A percentile compares a stretch with the other conserved stretches of the same genome.
Conservation (phyloP, 176 grass and related monocot species). For the Aegilops longissima region DNA sequence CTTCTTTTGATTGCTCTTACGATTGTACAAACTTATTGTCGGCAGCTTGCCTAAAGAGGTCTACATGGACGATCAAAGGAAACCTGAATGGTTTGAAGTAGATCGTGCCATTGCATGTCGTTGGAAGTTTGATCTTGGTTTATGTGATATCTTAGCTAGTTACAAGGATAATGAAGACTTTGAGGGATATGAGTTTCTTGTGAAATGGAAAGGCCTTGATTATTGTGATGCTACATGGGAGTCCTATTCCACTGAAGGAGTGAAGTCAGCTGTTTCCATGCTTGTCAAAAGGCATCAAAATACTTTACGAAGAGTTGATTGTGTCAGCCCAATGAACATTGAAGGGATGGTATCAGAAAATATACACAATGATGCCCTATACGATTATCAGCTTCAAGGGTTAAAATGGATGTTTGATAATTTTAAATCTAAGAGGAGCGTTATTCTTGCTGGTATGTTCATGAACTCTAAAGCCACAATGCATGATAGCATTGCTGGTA, state of each 20-base stretch:
- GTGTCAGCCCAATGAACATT: neutral
- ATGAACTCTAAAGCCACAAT: conserved; percentile 9
- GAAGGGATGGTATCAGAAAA: conserved; percentile 24
- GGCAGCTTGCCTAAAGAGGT: conserved; percentile 35
- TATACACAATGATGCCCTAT: conserved; percentile 35
- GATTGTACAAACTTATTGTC: conserved; percentile 5
- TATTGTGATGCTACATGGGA: conserved; percentile 74
- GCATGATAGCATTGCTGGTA: neutral
- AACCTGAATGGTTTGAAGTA: conserved; percentile 68
- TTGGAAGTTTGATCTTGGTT: conserved; percentile 32
- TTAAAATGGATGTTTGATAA: conserved; percentile 66
- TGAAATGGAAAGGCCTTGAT: conserved; percentile 81
- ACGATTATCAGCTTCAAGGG: conserved; percentile 75
- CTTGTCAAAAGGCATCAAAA: conserved; percentile 53
- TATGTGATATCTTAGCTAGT: conserved; percentile 48
- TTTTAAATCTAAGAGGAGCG: conserved; percentile 52
- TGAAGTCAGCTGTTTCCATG: conserved; percentile 37
- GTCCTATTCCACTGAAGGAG: conserved; percentile 32
- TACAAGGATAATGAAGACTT: conserved; percentile 29
- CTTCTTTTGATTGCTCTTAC: neutral
- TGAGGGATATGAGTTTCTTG: conserved; percentile 51
- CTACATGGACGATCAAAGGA: conserved; percentile 43
- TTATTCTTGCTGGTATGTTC: conserved; percentile 68
- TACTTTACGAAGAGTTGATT: conserved; percentile 23
- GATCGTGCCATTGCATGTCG: conserved; percentile 59